Evolutionary conservation across 345 rosid species (phyloP).

Genomic region (Bretschneidera sinensis): DNA sequence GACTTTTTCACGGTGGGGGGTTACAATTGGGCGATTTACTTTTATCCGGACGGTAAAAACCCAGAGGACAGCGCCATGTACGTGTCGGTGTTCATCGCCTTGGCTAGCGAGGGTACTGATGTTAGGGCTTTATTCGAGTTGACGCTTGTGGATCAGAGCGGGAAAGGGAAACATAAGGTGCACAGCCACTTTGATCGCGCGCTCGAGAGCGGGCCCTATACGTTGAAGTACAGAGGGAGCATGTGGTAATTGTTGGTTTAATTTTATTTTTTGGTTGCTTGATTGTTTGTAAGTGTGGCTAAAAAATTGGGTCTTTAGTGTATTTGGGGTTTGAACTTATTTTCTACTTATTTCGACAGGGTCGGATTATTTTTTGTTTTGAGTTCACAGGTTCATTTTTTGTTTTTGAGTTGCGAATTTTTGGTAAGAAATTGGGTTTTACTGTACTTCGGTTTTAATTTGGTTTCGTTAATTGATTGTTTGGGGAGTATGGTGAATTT

Average conservation of each 20-base stretch:
- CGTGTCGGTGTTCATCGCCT: slow-evolving; percentile 81
- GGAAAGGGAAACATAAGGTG: slow-evolving; percentile 80
- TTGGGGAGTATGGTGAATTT: neutral
- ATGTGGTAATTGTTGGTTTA: slow-evolving; percentile 63
- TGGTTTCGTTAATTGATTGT: neutral
- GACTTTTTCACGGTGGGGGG: slow-evolving; percentile 84
- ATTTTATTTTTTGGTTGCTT: neutral
- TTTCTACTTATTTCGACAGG: too few species aligned
- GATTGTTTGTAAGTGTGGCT: neutral
- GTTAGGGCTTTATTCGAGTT: slow-evolving; percentile 89
- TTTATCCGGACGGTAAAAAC: slow-evolving; percentile 91
- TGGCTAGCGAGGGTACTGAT: slow-evolving; percentile 87
- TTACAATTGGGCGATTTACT: slow-evolving; percentile 88
- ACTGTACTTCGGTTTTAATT: too few species aligned
- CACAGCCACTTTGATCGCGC: slow-evolving; percentile 93
- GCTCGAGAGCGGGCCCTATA: slow-evolving; percentile 86
- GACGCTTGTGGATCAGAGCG: slow-evolving; percentile 88
- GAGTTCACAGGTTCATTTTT: slow-evolving; percentile 8
- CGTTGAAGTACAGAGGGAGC: slow-evolving; percentile 80
- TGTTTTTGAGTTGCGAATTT: slow-evolving; percentile 1
- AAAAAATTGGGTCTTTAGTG: neutral
- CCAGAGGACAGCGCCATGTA: slow-evolving; percentile 65
- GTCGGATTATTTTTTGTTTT: neutral
- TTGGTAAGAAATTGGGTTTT: neutral
- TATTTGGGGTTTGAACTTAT: neutral